These are phyloP conservation scores for Fusarium vanettenii DNA, from an alignment of 2,329 filamentous ascomycete species.

Conservation along the genomic window DNA sequence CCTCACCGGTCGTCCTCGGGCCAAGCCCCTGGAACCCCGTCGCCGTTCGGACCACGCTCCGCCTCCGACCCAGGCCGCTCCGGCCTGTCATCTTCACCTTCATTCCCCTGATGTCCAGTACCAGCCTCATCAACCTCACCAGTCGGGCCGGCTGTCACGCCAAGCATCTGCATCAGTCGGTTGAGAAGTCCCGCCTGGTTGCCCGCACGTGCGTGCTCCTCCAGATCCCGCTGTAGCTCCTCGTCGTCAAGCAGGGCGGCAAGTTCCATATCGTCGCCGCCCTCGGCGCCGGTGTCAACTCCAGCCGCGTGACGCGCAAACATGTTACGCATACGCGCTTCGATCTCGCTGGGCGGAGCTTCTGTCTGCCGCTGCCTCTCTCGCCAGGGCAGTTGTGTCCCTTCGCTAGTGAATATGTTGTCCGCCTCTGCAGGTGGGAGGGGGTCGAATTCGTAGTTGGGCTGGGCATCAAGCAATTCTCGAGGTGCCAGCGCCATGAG, in stretches of 20 bases:
- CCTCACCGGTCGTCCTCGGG: slow-evolving; percentile 42
- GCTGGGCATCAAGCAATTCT: slow-evolving; percentile 70
- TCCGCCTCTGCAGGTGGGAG: slow-evolving; percentile 74
- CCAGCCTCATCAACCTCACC: slow-evolving; percentile 18
- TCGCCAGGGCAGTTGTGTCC: slow-evolving; percentile 32
- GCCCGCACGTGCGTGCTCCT: slow-evolving; percentile 41
- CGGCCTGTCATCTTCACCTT: slow-evolving; percentile 4
- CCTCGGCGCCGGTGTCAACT: slow-evolving; percentile 28
- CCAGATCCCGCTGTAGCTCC: slow-evolving; percentile 48
- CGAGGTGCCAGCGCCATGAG: slow-evolving; percentile 78
- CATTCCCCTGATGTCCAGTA: slow-evolving; percentile 16
- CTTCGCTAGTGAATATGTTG: slow-evolving; percentile 52
- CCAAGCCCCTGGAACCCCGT: slow-evolving; percentile 49
- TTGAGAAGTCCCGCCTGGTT: slow-evolving; percentile 43
- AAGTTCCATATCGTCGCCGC: slow-evolving; percentile 44
- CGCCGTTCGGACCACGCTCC: slow-evolving; percentile 15
- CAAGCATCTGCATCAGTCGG: slow-evolving; percentile 25
- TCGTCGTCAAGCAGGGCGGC: slow-evolving; percentile 46
- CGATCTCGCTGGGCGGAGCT: slow-evolving; percentile 30
- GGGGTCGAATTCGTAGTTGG: slow-evolving; percentile 84
- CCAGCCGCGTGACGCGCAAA: slow-evolving; percentile 37
- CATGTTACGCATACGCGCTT: slow-evolving; percentile 46
- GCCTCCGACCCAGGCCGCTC: neutral
- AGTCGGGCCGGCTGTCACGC: slow-evolving; percentile 31
- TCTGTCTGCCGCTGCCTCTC: slow-evolving; percentile 9